Evolutionary conservation across 2,329 filamentous ascomycete species (phyloP).

Genomic region (Fusarium compactum): DNA sequence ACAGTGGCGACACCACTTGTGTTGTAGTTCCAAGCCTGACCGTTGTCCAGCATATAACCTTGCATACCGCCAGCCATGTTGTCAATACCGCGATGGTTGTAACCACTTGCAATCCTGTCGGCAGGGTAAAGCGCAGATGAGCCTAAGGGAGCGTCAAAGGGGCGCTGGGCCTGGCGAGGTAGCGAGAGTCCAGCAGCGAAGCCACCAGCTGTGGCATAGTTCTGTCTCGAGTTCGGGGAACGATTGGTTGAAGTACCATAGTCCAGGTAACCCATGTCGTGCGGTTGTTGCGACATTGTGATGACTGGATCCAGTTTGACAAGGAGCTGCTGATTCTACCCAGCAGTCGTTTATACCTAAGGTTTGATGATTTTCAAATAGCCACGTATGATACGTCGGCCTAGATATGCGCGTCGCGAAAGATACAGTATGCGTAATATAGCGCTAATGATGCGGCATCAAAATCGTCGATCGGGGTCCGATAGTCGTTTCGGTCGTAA

Average conservation of each 20-base stretch:
- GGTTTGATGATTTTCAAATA: not conserved
- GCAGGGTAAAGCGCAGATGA: conserved; percentile 75
- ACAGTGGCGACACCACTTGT: conserved; percentile 74
- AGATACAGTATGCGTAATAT: conserved; percentile 26
- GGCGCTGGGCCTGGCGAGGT: conserved; percentile 72
- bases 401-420: conserved; percentile 13
- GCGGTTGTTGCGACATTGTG: conserved; percentile 62
- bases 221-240: conserved; percentile 74
- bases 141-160: conserved; percentile 78
- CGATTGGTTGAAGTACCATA: conserved; percentile 72
- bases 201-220: conserved; percentile 60
- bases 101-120: conserved; percentile 73
- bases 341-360: conserved; percentile 31
- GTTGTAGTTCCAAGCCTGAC: conserved; percentile 82
- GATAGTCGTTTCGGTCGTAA: conserved; percentile 41
- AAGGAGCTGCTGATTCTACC: conserved; percentile 41
- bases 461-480: conserved; percentile 39
- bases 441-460: conserved; percentile 40
- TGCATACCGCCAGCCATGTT: conserved; percentile 59
- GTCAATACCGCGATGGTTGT: conserved; percentile 70
- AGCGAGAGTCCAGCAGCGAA: conserved; percentile 63
- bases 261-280: conserved; percentile 78
- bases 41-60: conserved; percentile 72
- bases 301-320: conserved; percentile 38
- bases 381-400: conserved; percentile 15